Percentiles rank a stretch among this genome's conserved stretches.
Evolutionary conservation across 2,329 filamentous ascomycete genomes (phyloP).

Genomic region (Botryotinia narcissicola): DNA sequence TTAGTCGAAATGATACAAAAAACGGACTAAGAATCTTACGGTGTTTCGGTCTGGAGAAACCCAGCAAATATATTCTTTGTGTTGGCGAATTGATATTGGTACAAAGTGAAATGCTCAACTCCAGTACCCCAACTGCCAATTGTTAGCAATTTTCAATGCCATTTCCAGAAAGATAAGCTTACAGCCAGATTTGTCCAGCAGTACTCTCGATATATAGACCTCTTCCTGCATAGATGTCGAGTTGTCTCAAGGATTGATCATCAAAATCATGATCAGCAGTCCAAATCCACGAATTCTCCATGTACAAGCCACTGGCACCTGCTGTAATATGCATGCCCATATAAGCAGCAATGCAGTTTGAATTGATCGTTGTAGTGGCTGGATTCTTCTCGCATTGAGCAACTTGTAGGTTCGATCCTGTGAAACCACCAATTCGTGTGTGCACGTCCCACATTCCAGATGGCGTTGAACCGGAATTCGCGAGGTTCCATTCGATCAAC

Average conservation of each 20-base stretch:
- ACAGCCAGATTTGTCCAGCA: slow-evolving; percentile 49
- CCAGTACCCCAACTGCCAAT: slow-evolving; percentile 37
- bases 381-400: slow-evolving; percentile 53
- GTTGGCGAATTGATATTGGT: slow-evolving; percentile 51
- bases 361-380: slow-evolving; percentile 36
- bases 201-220: slow-evolving; percentile 48
- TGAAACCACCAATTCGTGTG: slow-evolving; percentile 44
- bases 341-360: slow-evolving; percentile 39
- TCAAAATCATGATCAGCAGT: slow-evolving; percentile 46
- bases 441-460: slow-evolving; percentile 50
- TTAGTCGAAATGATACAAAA: neutral
- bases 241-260: slow-evolving; percentile 48
- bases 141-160: neutral
- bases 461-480: slow-evolving; percentile 48
- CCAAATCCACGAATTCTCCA: slow-evolving; percentile 51
- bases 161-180: neutral
- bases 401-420: slow-evolving; percentile 29
- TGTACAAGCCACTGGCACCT: slow-evolving; percentile 45
- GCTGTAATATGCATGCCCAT: slow-evolving; percentile 40
- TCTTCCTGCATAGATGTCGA: slow-evolving; percentile 51
- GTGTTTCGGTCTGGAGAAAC: slow-evolving; percentile 33
- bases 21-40: neutral
- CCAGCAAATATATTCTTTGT: slow-evolving; percentile 33
- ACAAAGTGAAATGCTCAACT: slow-evolving; percentile 52
- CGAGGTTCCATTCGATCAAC: slow-evolving; percentile 65